A percentile compares a stretch with the other conserved stretches of the same genome.
These are phyloP conservation scores for Jamesozyma lodderae DNA, from an alignment of 805 yeast genomes.

Conservation along the genomic window DNA sequence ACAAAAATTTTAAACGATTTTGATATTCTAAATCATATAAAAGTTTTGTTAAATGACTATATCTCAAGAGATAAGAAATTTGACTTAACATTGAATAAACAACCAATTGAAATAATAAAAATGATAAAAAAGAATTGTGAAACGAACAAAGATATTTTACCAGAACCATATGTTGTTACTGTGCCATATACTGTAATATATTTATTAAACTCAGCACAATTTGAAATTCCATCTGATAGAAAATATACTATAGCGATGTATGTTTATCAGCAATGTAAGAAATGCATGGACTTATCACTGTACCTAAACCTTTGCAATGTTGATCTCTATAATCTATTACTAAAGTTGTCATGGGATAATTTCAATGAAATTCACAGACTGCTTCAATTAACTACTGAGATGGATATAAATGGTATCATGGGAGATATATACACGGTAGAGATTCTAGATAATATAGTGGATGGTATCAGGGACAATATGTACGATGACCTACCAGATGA, in stretches of 20 bases:
- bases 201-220: slow-evolving; percentile 9
- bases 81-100: slow-evolving; percentile 7
- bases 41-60: slow-evolving; percentile 10
- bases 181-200: slow-evolving; percentile 20
- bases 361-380: slow-evolving; percentile 18
- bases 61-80: slow-evolving; percentile 8
- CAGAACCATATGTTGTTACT: slow-evolving; percentile 23
- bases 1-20: slow-evolving; percentile 17
- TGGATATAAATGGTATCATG: slow-evolving; percentile 27
- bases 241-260: slow-evolving; percentile 19
- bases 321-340: slow-evolving; percentile 25
- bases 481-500: slow-evolving; percentile 21
- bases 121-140: slow-evolving; percentile 10
- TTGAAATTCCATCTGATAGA: slow-evolving; percentile 11
- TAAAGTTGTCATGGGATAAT: slow-evolving; percentile 25
- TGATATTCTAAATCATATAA: slow-evolving; percentile 15
- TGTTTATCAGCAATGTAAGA: slow-evolving; percentile 25
- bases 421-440: slow-evolving; percentile 27
- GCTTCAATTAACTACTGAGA: slow-evolving; percentile 19
- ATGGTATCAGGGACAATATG: slow-evolving; percentile 14
- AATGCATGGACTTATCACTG: slow-evolving; percentile 18
- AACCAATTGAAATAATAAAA: slow-evolving; percentile 12
- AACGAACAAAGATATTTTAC: slow-evolving; percentile 9
- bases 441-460: slow-evolving; percentile 15
- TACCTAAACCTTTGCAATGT: slow-evolving; percentile 26